phyloP scores from a whole-genome alignment of 2,329 filamentous ascomycete genomes.

The Trichoderma oligosporum region DNA sequence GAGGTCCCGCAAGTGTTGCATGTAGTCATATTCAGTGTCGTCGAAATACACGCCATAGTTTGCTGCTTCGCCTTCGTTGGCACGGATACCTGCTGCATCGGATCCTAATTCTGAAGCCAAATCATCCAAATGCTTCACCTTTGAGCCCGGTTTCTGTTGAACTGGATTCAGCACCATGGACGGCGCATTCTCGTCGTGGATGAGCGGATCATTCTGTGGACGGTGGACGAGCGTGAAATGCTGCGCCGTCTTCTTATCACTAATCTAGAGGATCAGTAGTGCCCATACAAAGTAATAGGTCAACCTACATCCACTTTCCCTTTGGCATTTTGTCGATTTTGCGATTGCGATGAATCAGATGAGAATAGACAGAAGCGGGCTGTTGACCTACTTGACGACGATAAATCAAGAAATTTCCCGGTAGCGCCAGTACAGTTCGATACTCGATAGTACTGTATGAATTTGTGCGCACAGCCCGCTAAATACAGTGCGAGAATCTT shows the following conservation, averaged over 20 bases:
- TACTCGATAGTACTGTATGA: conserved; percentile 31
- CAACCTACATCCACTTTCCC: conserved; percentile 64
- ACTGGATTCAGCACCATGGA: conserved; percentile 84
- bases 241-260: conserved; percentile 84
- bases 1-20: conserved; percentile 97
- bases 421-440: conserved; percentile 26
- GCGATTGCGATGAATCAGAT: conserved; percentile 14
- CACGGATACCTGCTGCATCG: conserved; percentile 62
- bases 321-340: conserved; percentile 61
- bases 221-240: conserved; percentile 94
- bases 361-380: conserved; percentile 14
- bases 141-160: conserved; percentile 40
- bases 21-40: conserved; percentile 96
- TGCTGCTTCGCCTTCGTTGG: conserved; percentile 94
- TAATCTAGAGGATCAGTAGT: conserved; percentile 26
- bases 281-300: background rate
- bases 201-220: conserved; percentile 93
- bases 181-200: conserved; percentile 84
- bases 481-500: conserved; percentile 30
- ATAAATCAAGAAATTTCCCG: conserved; percentile 30
- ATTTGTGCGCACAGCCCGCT: background rate
- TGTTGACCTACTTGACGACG: conserved; percentile 19
- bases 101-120: conserved; percentile 71
- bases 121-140: conserved; percentile 68
- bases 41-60: conserved; percentile 92